Conservation (phyloP, 139 green algal genomes). For the Volvox africanus region DNA sequence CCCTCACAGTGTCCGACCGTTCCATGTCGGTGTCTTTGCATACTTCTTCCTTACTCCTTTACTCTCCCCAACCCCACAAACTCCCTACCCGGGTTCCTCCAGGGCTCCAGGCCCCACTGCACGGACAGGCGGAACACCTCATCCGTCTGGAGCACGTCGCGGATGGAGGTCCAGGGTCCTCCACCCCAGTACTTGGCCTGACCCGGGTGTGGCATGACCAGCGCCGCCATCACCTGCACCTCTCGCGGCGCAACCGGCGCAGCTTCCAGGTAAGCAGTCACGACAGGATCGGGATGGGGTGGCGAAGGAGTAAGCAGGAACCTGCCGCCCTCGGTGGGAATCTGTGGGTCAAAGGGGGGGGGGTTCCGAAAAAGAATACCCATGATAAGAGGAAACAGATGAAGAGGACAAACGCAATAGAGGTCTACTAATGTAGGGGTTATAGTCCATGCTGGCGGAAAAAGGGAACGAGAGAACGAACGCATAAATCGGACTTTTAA, state of each 20-base stretch:
- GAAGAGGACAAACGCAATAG: neutral
- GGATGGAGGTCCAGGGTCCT: conserved; percentile 12
- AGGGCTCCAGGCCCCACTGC: conserved; percentile 35
- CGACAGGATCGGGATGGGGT: neutral
- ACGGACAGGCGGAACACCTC: conserved; percentile 40
- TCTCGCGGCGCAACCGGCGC: neutral
- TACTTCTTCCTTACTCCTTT: neutral
- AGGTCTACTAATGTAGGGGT: too few relatives aligned
- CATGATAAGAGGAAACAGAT: neutral
- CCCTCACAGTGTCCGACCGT: neutral
- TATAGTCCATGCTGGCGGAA: too few relatives aligned
- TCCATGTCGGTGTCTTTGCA: neutral
- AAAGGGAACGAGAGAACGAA: too few relatives aligned
- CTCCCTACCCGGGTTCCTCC: conserved; percentile 12
- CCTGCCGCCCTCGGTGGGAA: conserved; percentile 11
- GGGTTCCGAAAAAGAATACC: too few relatives aligned
- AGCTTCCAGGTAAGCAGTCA: neutral
- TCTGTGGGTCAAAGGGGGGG: neutral
- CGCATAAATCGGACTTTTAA: too few relatives aligned
- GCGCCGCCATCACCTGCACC: neutral
- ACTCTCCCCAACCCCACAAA: neutral
- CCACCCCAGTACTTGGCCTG: conserved; percentile 38
- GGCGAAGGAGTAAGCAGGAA: neutral
- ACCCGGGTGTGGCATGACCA: conserved; percentile 25
- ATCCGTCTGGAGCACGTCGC: conserved; percentile 32